A percentile compares a stretch with the other conserved stretches of the same genome.
Conservation (phyloP, 352 stramenopile genomes). For the Phytophthora litchii region DNA sequence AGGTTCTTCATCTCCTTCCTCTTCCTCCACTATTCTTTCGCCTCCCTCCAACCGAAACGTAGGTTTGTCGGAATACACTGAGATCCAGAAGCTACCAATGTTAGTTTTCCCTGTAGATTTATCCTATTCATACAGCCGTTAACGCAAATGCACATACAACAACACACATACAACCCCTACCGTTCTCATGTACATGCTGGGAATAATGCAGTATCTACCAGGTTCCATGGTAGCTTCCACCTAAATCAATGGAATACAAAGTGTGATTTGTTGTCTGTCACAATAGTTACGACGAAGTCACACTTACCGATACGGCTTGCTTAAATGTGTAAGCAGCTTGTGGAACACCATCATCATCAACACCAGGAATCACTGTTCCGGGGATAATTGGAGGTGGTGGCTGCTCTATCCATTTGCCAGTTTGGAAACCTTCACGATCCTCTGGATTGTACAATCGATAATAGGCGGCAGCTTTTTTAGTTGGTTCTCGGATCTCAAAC, state of each 20-base stretch:
- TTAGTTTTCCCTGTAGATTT: conserved; percentile 81
- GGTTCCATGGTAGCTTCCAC: conserved; percentile 73
- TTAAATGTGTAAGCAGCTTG: conserved; percentile 87
- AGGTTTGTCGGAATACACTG: conserved; percentile 74
- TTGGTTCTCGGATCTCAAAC: conserved; percentile 69
- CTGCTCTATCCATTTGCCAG: conserved; percentile 50
- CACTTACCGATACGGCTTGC: conserved; percentile 74
- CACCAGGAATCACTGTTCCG: conserved; percentile 64
- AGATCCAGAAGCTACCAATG: conserved; percentile 83
- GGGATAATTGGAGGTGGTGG: conserved; percentile 77
- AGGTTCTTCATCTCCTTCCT: conserved; percentile 63
- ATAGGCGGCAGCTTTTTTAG: conserved; percentile 62
- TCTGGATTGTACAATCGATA: conserved; percentile 78
- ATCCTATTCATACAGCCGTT: conserved; percentile 41
- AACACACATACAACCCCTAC: conserved; percentile 32
- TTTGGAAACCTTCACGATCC: conserved; percentile 63
- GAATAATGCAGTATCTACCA: conserved; percentile 81
- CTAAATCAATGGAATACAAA: conserved; percentile 29
- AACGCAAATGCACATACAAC: not conserved
- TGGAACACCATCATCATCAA: conserved; percentile 70
- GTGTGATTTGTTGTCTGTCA: not conserved
- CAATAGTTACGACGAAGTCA: not conserved
- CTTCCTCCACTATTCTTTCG: conserved; percentile 80
- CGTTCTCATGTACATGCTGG: conserved; percentile 89
- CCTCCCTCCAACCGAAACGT: conserved; percentile 75